phyloP scores from a whole-genome alignment of 2,329 filamentous ascomycete genomes.

The Metarhizium guizhouense region DNA sequence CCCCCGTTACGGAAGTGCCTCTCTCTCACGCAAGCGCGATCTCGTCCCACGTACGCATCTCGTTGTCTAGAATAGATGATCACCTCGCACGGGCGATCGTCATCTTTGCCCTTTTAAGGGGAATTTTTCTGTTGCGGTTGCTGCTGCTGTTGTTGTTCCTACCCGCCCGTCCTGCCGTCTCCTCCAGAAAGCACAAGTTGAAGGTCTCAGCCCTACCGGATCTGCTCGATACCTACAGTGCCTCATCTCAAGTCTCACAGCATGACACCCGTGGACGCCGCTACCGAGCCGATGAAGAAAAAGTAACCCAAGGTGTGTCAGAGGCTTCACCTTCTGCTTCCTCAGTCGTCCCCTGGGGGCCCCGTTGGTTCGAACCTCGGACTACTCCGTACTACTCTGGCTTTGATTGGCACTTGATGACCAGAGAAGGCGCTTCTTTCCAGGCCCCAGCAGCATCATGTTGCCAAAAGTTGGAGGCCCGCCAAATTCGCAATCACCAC shows the following conservation, averaged over 20 bases:
- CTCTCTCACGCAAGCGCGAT: slow-evolving; percentile 3
- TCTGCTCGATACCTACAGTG: slow-evolving; percentile 5
- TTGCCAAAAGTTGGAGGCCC: background rate
- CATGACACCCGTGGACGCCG: slow-evolving; percentile 6
- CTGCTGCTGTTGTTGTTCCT: background rate
- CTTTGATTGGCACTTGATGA: too few species aligned
- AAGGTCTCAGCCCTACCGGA: slow-evolving; percentile 10
- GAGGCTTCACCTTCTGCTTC: background rate
- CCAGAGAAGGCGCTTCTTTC: too few species aligned
- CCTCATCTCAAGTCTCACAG: slow-evolving; percentile 10
- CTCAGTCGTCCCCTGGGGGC: background rate
- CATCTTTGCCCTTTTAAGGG: background rate
- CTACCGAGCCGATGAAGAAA: slow-evolving; percentile 3
- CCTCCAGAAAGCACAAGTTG: slow-evolving; percentile 1
- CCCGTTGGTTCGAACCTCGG: too few species aligned
- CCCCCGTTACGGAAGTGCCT: background rate
- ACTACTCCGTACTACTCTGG: too few species aligned
- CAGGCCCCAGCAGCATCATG: background rate
- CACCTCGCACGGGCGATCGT: slow-evolving; percentile 9
- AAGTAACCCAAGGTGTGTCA: background rate
- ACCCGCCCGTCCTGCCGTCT: background rate
- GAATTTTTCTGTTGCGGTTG: background rate
- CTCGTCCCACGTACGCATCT: slow-evolving; percentile 7
- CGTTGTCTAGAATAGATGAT: slow-evolving; percentile 4
- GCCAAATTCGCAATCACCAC: background rate